Base-by-base conservation (phyloP, 2,329 filamentous ascomycete species). In the Pseudopyricularia javanii region DNA sequence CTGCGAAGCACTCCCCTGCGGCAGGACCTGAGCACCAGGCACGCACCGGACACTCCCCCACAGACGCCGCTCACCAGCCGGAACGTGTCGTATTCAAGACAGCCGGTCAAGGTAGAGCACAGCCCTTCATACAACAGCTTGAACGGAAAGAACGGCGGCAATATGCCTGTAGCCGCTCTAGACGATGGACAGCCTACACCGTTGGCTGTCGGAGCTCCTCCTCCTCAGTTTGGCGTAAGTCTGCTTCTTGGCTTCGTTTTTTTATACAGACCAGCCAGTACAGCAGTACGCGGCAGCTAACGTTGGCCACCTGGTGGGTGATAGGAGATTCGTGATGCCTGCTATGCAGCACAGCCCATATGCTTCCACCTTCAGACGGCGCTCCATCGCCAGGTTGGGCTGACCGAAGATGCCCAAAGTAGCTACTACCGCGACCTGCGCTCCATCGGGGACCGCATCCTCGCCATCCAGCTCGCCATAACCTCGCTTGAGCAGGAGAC, bases 341-440 rank as follows among this genome's bases (percentile, higher is more conserved):
- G 59, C 49, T 55, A 56, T 32, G 50, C 53, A 4, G 59, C 58
- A 1, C 57, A 59, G 43, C 22, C 22, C 28, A 55, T 57, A 24
- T 58, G 59, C 51, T 58, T 60, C 55, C 49, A 55, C 7, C 54
- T 60, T 2, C 59, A 60, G 43, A 55, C 57, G 33, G 57, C 56
- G 6, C 57, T 54, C 8, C 54, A 56, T 26, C 54, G 40, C n/a
- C 56, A 60, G 24, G 55, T 54, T n/a, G 56, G 58, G 11, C 51
- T 60, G 1, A 56, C 53, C 1, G 40, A 54, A 1, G 12, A 48
- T 1, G 50, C 55, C 8, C 56, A 58, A 2, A 54, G 55, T 7
- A 32, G 32, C 0, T 58, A 54, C 56, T 59, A 54, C 14, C 47
- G 53, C 2, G 55, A 57, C 34, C 52, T 59, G 11, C 54, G 57